Evolutionary conservation across 169 alveolate species (phyloP).

Genomic region (Cryptosporidium muris): DNA sequence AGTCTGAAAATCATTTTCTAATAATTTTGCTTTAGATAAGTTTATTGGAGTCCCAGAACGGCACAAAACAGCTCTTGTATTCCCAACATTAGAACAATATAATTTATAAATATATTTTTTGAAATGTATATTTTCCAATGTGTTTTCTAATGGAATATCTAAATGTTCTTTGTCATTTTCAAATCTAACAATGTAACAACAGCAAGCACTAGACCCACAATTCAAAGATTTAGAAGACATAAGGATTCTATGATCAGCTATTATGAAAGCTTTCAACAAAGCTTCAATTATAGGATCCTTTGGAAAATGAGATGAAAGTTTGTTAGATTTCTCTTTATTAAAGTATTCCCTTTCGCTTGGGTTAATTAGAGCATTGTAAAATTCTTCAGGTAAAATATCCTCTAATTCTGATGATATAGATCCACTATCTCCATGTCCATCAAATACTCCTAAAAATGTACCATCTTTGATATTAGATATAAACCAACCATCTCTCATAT

Average conservation of each 20-base stretch:
- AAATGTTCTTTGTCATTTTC: background rate
- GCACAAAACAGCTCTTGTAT: slow-evolving; percentile 35
- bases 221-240: slow-evolving; percentile 13
- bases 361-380: background rate
- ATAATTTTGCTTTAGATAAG: background rate
- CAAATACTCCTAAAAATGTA: slow-evolving; percentile 49
- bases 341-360: background rate
- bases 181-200: slow-evolving; percentile 30
- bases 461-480: slow-evolving; percentile 37
- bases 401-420: slow-evolving; percentile 10
- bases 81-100: slow-evolving; percentile 50
- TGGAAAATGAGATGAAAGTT: no score
- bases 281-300: background rate
- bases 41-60: slow-evolving; percentile 25
- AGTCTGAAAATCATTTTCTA: background rate
- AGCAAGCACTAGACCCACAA: slow-evolving; percentile 25
- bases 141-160: no score
- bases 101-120: background rate
- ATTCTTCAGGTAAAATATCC: slow-evolving; percentile 11
- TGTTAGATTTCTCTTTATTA: background rate
- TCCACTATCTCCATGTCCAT: slow-evolving; percentile 15
- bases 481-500: slow-evolving; percentile 63
- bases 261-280: slow-evolving; percentile 22
- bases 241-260: slow-evolving; percentile 24
- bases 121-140: no score